Base-by-base conservation (phyloP, 169 alveolate species). In the Plasmodium sp. region DNA sequence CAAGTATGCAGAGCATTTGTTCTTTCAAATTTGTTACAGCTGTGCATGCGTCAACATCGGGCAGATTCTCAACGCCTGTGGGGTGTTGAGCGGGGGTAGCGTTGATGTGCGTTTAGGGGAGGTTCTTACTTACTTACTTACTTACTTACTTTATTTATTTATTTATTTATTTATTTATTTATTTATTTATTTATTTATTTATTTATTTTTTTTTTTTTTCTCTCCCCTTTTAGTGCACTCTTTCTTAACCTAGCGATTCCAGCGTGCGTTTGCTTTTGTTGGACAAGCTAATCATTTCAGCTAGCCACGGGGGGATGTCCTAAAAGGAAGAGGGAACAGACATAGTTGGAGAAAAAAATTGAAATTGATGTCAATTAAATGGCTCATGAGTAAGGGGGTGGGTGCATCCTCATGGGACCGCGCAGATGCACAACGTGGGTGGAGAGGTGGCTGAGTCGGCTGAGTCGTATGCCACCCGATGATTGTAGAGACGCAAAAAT, bases 271-370 rank as follows among this genome's bases (percentile, higher is more conserved):
- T 90, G 45, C 94, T 90, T 33, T 33, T 90, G 54, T 80, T 71
- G 18, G 91, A 90, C 18, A 79, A 41, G 22, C 27, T 79, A 51
- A 90, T 90, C 88, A 90, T 90, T 27, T 90, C 85, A 58, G 33
- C 82, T 36, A 90, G 80, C 94, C 94, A 90, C 34, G 90, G 91
- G 3, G 94, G 94, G 16, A 62, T 45, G n/a, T 90, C 91, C 94
- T 90, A 90, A 73, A 74, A 34, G 7, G 41, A 36, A 51, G 12
- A 10, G 5, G 6, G n/a, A 27, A 22, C 18, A 90, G 82, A 62
- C 43, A 5, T 58, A 41, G 31, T 12, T 51, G 71, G 31, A 39
- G n/a, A 41, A 18, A 82, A 31, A 22, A 67, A 67, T 31, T 0
- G 77, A 67, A 67, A 67, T 22, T 67, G 9, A 6, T 67, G 1